Evolutionary conservation across 352 stramenopile species (phyloP).

Genomic region (Phytophthora boehmeriae): DNA sequence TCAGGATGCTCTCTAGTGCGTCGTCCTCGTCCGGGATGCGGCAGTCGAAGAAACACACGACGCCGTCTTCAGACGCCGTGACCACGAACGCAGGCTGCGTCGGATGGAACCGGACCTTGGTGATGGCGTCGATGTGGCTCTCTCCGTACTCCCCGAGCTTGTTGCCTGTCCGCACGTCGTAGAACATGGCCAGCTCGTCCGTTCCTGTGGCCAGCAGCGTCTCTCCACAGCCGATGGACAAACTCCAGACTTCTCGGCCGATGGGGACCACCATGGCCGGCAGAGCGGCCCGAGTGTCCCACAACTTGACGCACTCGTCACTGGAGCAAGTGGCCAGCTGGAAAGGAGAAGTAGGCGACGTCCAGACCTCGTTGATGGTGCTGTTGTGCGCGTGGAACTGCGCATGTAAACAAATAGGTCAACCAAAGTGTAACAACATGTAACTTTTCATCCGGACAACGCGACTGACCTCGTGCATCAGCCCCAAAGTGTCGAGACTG

Average conservation of each 20-base stretch:
- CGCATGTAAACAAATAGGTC: background rate
- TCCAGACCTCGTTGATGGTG: slow-evolving; percentile 85
- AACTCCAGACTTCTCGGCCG: slow-evolving; percentile 79
- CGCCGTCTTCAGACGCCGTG: slow-evolving; percentile 90
- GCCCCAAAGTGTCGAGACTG: slow-evolving; percentile 67
- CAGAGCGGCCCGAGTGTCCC: slow-evolving; percentile 68
- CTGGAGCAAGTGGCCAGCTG: slow-evolving; percentile 85
- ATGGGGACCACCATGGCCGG: slow-evolving; percentile 70
- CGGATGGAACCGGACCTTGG: slow-evolving; percentile 88
- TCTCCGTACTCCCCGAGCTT: slow-evolving; percentile 86
- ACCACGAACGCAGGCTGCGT: slow-evolving; percentile 76
- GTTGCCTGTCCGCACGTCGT: slow-evolving; percentile 72
- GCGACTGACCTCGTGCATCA: slow-evolving; percentile 53
- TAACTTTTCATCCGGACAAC: background rate
- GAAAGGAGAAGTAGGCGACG: slow-evolving; percentile 62
- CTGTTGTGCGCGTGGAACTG: slow-evolving; percentile 78
- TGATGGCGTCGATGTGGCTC: slow-evolving; percentile 90
- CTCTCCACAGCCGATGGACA: slow-evolving; percentile 75
- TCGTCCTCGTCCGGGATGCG: slow-evolving; percentile 87
- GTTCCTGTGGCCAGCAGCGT: slow-evolving; percentile 78
- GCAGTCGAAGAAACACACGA: slow-evolving; percentile 91
- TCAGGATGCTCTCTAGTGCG: slow-evolving; percentile 89
- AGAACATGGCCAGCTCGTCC: slow-evolving; percentile 84
- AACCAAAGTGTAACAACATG: background rate
- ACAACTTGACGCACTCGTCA: slow-evolving; percentile 87